A percentile compares a stretch with the other conserved stretches of the same genome.
These are phyloP conservation scores for Naumovozyma dairenensis DNA, from an alignment of 805 yeast genomes.

Conservation along the genomic window DNA sequence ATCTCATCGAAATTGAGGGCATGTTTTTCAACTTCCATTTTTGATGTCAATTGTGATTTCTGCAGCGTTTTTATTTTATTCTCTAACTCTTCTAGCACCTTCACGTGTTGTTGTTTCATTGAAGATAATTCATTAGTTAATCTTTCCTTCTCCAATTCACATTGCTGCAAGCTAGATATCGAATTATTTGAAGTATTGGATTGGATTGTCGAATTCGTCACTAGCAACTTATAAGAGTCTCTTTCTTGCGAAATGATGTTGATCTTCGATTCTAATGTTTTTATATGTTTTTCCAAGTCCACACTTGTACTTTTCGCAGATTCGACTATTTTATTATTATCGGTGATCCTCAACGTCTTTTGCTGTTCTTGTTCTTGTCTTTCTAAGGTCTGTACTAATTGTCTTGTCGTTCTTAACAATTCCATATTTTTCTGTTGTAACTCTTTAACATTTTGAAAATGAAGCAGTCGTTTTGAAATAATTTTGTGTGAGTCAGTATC, in stretches of 20 bases:
- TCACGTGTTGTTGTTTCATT: too few relatives aligned
- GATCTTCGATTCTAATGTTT: slow-evolving; percentile 38
- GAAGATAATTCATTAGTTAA: neutral
- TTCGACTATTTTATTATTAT: slow-evolving; percentile 40
- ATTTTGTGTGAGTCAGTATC: slow-evolving; percentile 62
- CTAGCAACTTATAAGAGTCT: slow-evolving; percentile 44
- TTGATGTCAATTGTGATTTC: neutral
- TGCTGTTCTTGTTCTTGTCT: slow-evolving; percentile 38
- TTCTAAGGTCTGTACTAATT: slow-evolving; percentile 64
- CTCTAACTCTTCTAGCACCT: neutral
- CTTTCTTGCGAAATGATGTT: slow-evolving; percentile 51
- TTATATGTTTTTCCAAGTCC: slow-evolving; percentile 47
- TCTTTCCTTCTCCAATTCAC: neutral
- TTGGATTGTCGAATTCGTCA: neutral
- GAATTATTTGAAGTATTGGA: too few relatives aligned
- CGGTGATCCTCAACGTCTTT: slow-evolving; percentile 20
- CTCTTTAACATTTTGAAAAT: slow-evolving; percentile 57
- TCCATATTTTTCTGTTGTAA: slow-evolving; percentile 69
- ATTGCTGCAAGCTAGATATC: neutral
- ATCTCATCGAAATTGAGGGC: slow-evolving; percentile 38
- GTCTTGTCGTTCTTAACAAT: slow-evolving; percentile 56
- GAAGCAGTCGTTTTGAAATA: slow-evolving; percentile 64
- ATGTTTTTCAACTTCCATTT: neutral
- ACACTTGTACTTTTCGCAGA: slow-evolving; percentile 50
- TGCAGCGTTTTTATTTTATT: neutral